Evolutionary conservation across 2,329 filamentous ascomycete species (phyloP).

Genomic region (Paraphoma chrysanthemicola): DNA sequence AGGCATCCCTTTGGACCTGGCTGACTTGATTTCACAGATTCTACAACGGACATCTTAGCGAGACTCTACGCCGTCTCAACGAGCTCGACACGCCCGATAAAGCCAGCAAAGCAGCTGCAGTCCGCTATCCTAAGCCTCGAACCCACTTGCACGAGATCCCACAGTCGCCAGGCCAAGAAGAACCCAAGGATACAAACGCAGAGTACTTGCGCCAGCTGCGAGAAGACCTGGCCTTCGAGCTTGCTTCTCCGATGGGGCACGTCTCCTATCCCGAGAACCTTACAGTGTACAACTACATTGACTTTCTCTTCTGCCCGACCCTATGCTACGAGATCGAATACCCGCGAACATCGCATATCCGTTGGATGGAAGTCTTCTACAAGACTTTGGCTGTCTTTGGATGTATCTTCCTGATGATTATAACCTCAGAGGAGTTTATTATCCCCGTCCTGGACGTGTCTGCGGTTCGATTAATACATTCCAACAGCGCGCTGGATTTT

Average conservation of each 20-base stretch:
- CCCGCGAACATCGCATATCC: constrained; percentile 75
- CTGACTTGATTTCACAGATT: constrained; percentile 59
- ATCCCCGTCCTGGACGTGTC: constrained; percentile 85
- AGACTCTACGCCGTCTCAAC: constrained; percentile 80
- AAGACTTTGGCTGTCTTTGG: constrained; percentile 92
- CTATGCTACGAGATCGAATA: constrained; percentile 98
- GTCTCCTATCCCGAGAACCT: constrained; percentile 91
- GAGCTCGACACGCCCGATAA: constrained; percentile 80
- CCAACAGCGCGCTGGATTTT: constrained; percentile 66
- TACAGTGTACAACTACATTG: constrained; percentile 79
- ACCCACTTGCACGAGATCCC: constrained; percentile 63
- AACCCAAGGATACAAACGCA: constrained; percentile 48
- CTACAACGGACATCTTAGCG: constrained; percentile 94
- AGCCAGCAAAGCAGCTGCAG: constrained; percentile 72
- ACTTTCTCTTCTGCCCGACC: constrained; percentile 91
- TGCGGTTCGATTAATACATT: constrained; percentile 58
- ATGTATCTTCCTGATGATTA: constrained; percentile 91
- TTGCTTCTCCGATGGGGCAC: constrained; percentile 88
- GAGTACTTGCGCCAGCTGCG: constrained; percentile 70
- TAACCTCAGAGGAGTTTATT: constrained; percentile 94
- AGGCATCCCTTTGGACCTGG: neutral
- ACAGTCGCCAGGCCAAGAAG: constrained; percentile 50
- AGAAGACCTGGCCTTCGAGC: constrained; percentile 85
- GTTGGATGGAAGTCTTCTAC: constrained; percentile 81
- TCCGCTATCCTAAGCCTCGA: constrained; percentile 69